Evolutionary conservation across 768 basidiomycete genomes (phyloP), one percentile per base, ranked within the genome.

Genomic region (Amanita pseudoporphyria): DNA sequence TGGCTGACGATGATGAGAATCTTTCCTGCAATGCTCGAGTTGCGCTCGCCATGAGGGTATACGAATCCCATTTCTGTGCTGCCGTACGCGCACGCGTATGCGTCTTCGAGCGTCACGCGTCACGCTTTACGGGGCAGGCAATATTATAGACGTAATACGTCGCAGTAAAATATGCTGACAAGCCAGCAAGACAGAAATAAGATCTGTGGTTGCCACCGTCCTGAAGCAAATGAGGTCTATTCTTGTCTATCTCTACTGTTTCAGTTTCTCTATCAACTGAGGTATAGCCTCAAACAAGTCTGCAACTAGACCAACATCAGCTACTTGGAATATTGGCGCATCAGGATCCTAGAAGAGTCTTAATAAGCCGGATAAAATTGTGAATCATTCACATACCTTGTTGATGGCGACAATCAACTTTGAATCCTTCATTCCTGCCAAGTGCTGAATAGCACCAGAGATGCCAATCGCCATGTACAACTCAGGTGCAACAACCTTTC

Each of bases 351-450:
- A 57, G 9, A 16, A 55, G 41, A 12, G 38, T 47, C 47, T 54
- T 45, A 55, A 47, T 52, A 50, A 5, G 4, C 19, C 2, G 33
- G 24, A 22, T 3, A 35, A 35, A 35, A 9, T 13, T 35, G 10
- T 10, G 24, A 1, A 40, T 32, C 14, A 16, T 6, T 37, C 40
- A 54, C 70, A 46, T 54, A 82, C 93, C 80, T 99, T 99, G 73
- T 99, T 99, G 54, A 99, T 77, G 3, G 96, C 96, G 28, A 96
- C 95, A 53, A 99, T 99, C 55, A 97, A 73, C 71, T 98, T 99
- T 9, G 90, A 93, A 60, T 97, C 96, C 65, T 99, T 99, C 96
- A 98, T 99, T 7, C 96, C 96, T 18, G 96, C 96, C 48, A 98
- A 72, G 71, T 99, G 96, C 68, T 99, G 96, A 58, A 98, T 99